Percentiles rank a stretch among this genome's conserved stretches.
phyloP scores from a whole-genome alignment of 352 stramenopile species.

The Albugo laibachii region DNA sequence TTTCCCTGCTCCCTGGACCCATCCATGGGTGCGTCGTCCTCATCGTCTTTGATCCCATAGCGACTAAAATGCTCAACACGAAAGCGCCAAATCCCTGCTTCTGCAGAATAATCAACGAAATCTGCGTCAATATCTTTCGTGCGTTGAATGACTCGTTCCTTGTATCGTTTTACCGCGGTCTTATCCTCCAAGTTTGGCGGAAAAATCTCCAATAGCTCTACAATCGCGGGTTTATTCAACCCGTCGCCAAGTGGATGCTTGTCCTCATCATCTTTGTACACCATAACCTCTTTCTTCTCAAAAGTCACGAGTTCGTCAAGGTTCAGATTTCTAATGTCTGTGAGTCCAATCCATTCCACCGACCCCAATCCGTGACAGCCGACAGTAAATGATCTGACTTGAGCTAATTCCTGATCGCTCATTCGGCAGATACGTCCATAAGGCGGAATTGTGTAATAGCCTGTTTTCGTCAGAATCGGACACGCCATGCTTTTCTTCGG shows the following conservation, averaged over 20 bases:
- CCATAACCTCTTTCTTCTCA: slow-evolving; percentile 71
- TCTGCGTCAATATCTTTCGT: slow-evolving; percentile 58
- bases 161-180: slow-evolving; percentile 38
- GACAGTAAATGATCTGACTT: slow-evolving; percentile 59
- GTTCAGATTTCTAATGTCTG: slow-evolving; percentile 57
- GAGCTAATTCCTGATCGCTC: slow-evolving; percentile 36
- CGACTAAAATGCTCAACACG: slow-evolving; percentile 74
- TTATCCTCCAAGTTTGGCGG: slow-evolving; percentile 20
- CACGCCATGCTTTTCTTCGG: slow-evolving; percentile 22
- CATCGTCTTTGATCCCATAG: slow-evolving; percentile 57
- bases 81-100: slow-evolving; percentile 68
- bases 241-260: slow-evolving; percentile 55
- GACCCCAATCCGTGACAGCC: slow-evolving; percentile 57
- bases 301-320: slow-evolving; percentile 64
- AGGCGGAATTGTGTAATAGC: slow-evolving; percentile 62
- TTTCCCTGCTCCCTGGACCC: slow-evolving; percentile 1
- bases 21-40: slow-evolving; percentile 16
- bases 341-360: slow-evolving; percentile 64
- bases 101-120: slow-evolving; percentile 52
- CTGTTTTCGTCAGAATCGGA: slow-evolving; percentile 42
- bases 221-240: slow-evolving; percentile 57
- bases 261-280: slow-evolving; percentile 67
- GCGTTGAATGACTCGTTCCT: slow-evolving; percentile 52
- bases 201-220: slow-evolving; percentile 63
- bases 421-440: slow-evolving; percentile 51